Percentiles rank a stretch among this genome's conserved stretches.
Evolutionary conservation across 495 filamentous ascomycete species (phyloP).

Genomic region (Penicillium bialowiezense): DNA sequence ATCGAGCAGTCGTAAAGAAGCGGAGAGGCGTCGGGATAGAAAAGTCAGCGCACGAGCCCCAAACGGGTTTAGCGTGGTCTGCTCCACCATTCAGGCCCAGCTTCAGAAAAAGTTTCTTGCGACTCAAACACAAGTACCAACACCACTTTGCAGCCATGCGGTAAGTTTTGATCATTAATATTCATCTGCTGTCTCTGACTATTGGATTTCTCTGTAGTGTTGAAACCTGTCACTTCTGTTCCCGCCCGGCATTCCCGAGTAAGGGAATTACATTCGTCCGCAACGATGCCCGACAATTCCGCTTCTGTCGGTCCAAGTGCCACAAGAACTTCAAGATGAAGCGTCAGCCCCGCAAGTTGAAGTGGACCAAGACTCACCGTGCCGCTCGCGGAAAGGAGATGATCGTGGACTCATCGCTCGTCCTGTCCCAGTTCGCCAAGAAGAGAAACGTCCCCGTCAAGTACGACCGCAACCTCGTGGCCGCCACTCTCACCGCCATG

Average conservation of each 20-base stretch:
- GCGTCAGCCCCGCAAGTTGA: slow-evolving; percentile 77
- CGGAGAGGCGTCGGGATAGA: slow-evolving; percentile 19
- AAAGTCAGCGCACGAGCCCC: slow-evolving; percentile 29
- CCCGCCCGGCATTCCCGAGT: slow-evolving; percentile 75
- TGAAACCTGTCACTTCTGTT: slow-evolving; percentile 92
- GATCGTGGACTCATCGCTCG: slow-evolving; percentile 89
- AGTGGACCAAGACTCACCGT: slow-evolving; percentile 78
- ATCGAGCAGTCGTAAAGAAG: slow-evolving; percentile 1
- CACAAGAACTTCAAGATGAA: slow-evolving; percentile 99
- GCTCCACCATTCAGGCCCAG: slow-evolving; percentile 28
- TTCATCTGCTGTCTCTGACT: not conserved
- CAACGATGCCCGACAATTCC: slow-evolving; percentile 67
- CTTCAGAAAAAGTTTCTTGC: slow-evolving; percentile 33
- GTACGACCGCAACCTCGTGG: slow-evolving; percentile 89
- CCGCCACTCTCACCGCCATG: slow-evolving; percentile 88
- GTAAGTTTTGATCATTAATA: slow-evolving; percentile 15
- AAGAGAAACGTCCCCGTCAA: slow-evolving; percentile 92
- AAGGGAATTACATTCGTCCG: slow-evolving; percentile 87
- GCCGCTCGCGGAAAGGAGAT: slow-evolving; percentile 83
- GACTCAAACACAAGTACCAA: slow-evolving; percentile 22
- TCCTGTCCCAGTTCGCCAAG: slow-evolving; percentile 84
- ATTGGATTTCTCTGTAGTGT: slow-evolving; percentile 46
- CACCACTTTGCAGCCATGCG: slow-evolving; percentile 32
- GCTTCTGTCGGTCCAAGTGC: slow-evolving; percentile 84
- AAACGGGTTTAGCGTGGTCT: slow-evolving; percentile 27